phyloP scores from a whole-genome alignment of 208 protist species.

The Plasmodiophora brassicae region DNA sequence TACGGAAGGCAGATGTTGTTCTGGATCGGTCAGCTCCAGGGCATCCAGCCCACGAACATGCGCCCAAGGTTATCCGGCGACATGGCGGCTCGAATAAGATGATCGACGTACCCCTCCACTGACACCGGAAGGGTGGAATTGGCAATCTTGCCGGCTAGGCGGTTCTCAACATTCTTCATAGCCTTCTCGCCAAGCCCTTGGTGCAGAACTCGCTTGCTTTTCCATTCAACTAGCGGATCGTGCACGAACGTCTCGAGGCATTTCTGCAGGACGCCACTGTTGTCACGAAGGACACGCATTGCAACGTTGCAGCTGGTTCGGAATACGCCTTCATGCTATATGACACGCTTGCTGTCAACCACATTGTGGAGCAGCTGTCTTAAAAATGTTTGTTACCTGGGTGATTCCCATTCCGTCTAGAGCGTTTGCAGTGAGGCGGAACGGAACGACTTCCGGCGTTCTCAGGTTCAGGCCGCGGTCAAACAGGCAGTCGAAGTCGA shows the following conservation, averaged over 20 bases:
- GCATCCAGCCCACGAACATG: conserved; percentile 16
- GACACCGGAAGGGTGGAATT: neutral
- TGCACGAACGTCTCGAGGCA: conserved; percentile 88
- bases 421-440: conserved; percentile 43
- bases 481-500: conserved; percentile 51
- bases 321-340: conserved; percentile 78
- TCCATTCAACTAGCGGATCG: conserved; percentile 90
- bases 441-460: conserved; percentile 42
- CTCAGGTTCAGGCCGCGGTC: conserved; percentile 37
- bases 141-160: neutral
- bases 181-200: neutral
- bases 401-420: conserved; percentile 41
- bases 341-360: neutral
- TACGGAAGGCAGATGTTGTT: no score
- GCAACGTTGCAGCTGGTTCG: conserved; percentile 71
- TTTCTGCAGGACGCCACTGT: conserved; percentile 82
- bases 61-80: conserved; percentile 6
- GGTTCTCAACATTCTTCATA: neutral
- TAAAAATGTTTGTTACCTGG: neutral
- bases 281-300: conserved; percentile 75
- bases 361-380: neutral
- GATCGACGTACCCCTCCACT: conserved; percentile 21
- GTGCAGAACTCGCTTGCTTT: neutral
- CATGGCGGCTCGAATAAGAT: neutral
- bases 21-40: no score